Conservation (phyloP, 2,329 filamentous ascomycete species). For the Cladophialophora psammophila region DNA sequence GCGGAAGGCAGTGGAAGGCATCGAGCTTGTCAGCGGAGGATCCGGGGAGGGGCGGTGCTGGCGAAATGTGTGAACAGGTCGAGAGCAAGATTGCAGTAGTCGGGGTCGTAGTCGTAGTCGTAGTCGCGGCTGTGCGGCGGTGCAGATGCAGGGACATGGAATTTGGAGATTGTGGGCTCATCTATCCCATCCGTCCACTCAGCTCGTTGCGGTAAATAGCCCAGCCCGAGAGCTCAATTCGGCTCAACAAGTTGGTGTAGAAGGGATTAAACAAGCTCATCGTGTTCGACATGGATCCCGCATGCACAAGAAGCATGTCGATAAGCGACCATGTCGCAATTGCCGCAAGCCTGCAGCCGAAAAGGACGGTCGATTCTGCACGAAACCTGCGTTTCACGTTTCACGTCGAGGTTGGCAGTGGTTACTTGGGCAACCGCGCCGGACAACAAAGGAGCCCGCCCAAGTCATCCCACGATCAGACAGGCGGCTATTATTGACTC, state of each 20-base stretch:
- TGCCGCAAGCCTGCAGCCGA: background rate
- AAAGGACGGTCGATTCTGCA: conserved; percentile 1
- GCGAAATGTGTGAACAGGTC: background rate
- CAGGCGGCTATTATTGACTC: conserved; percentile 4
- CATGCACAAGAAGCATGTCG: conserved; percentile 14
- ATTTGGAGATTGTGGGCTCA: conserved; percentile 17
- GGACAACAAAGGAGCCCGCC: conserved; percentile 24
- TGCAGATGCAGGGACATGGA: conserved; percentile 22
- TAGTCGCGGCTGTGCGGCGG: conserved; percentile 18
- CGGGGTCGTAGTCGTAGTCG: background rate
- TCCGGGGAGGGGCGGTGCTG: background rate
- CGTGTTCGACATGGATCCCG: conserved; percentile 21
- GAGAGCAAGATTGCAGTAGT: background rate
- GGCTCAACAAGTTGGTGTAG: background rate
- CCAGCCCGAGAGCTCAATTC: background rate
- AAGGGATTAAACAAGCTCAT: background rate
- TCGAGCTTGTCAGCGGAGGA: conserved; percentile 7
- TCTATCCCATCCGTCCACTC: conserved; percentile 9
- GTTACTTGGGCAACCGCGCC: conserved; percentile 26
- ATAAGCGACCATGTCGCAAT: conserved; percentile 20
- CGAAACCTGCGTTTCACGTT: conserved; percentile 24
- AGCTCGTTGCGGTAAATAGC: background rate
- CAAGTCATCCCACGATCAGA: conserved; percentile 13
- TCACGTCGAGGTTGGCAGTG: conserved; percentile 17
- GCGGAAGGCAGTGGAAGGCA: background rate